Base-by-base conservation (phyloP, 2,329 filamentous ascomycete genomes). In the Calonectria montana region DNA sequence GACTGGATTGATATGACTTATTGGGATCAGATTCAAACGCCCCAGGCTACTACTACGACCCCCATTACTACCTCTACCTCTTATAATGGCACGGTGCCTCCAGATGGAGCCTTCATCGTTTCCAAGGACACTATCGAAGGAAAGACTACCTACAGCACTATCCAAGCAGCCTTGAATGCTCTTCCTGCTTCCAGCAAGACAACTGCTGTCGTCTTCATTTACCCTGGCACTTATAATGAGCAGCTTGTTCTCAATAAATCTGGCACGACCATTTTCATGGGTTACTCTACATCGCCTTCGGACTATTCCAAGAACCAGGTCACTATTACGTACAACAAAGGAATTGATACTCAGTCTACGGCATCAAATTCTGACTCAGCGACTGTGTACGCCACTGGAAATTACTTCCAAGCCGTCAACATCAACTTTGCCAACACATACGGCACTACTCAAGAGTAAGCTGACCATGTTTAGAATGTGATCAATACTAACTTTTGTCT, bases 191-290 rank as follows among this genome's bases (percentile, higher is more conserved):
- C 71, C 0, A 70, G 69, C 74, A 69, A 71, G 73, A 39, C 59
- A 35, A 71, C 62, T 43, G 82, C 83, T 66, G 78, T 81, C 9
- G 80, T 82, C 57, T 82, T 83, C 78, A 80, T 83, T 45, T 81
- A 80, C 41, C 75, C 78, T 5, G 90, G 90, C 1, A 91, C 87
- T 15, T 91, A 91, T 83, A 83, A 82, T n/a, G 90, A 91, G 79
- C 89, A 91, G 77, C 70, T 74, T 25, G 65, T 74, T 13, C 63
- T 74, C 7, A 71, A 61, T 39, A 67, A 68, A 55, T 62, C 73
- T 25, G 73, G 73, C 29, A 74, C 73, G 13, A 74, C 73, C 9
- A 67, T 74, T 21, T 73, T 74, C 68, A 43, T 74, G 18, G 73
- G 76, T n/a, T 78, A 78, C 57, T 78, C 76, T 0, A 64, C 72